These are phyloP conservation scores for Flaveria robusta DNA, from an alignment of 129 eudicot genomes.

Conservation along the genomic window DNA sequence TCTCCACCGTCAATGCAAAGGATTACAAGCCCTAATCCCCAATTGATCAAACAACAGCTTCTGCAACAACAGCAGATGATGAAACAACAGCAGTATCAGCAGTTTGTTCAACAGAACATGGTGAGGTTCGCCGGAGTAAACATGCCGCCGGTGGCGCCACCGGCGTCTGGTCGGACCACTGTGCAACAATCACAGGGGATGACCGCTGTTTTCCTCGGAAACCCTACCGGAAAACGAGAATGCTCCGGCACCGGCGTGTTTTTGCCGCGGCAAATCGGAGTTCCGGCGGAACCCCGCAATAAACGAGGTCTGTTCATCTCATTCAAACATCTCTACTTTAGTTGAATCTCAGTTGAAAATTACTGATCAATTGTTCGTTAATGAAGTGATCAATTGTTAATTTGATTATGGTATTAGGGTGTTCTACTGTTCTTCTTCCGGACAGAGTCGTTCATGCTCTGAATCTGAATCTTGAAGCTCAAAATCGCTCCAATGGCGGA, in stretches of 20 bases:
- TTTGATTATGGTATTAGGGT: slow-evolving; percentile 28
- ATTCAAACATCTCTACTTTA: background rate
- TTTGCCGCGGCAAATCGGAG: slow-evolving; percentile 65
- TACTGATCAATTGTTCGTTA: no score
- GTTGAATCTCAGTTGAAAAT: background rate
- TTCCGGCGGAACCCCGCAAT: slow-evolving; percentile 58
- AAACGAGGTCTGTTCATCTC: slow-evolving; percentile 47
- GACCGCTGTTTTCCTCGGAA: slow-evolving; percentile 69
- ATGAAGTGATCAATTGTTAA: background rate
- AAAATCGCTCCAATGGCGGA: slow-evolving; percentile 24
- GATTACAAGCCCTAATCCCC: slow-evolving; percentile 36
- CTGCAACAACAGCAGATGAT: slow-evolving; percentile 48
- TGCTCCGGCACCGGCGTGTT: slow-evolving; percentile 86
- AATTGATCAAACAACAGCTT: slow-evolving; percentile 48
- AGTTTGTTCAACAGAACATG: slow-evolving; percentile 34
- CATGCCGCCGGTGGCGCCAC: slow-evolving; percentile 12
- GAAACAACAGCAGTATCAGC: slow-evolving; percentile 36
- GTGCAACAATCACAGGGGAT: slow-evolving; percentile 60
- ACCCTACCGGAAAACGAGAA: slow-evolving; percentile 56
- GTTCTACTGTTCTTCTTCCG: slow-evolving; percentile 64
- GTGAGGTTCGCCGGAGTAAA: slow-evolving; percentile 28
- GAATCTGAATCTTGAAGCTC: slow-evolving; percentile 59
- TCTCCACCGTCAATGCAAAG: slow-evolving; percentile 26
- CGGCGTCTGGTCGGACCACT: slow-evolving; percentile 66
- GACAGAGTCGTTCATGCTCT: slow-evolving; percentile 71